Base-by-base conservation (phyloP, 768 basidiomycete species). In the Russula foetens region DNA sequence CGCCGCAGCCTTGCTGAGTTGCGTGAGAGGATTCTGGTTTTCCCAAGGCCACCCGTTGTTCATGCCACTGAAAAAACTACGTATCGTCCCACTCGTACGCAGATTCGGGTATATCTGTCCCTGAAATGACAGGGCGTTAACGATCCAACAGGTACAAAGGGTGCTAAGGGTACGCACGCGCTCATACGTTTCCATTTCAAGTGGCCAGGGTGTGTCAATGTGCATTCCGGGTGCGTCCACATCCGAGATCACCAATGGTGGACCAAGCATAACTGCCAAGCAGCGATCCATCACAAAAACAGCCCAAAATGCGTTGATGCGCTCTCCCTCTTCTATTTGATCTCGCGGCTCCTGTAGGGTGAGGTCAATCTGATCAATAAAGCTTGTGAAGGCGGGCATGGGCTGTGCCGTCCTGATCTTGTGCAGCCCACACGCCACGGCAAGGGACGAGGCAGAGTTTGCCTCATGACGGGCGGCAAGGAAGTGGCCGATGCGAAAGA, bases 271-370 rank as follows among this genome's bases (percentile, higher is more conserved):
- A 17, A 84, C 76, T 1, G 80, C 73, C 63, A 83, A 77, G 66
- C 77, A 77, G 55, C 83, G 81, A 70, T 86, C 84, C 56, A 85
- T 74, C 50, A 75, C 72, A 62, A 82, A 79, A 7, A 81, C 82
- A 0, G 80, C 73, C 85, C 85, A 87, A 68, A 87, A 86, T 0
- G 77, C 82, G 56, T 82, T 82, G 59, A 86, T 84, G 33, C 83
- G 76, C 67, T 86, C 85, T 21, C 81, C 84, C 67, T 85, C 83
- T 62, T 85, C 84, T n/a, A 82, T 68, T 26, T 71, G 64, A 66
- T 81, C 78, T 19, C 56, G 67, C 45, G 75, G 64, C 67, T 78
- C 65, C n/a, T 74, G 66, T 65, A 82, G 69, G 2, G 71, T 47
- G 21, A 67, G 53, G 56, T 63, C 65, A 26, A 66, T 52, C n/a